Evolutionary conservation across 2,329 filamentous ascomycete genomes (phyloP).

Genomic region (Juglanconis oblonga): DNA sequence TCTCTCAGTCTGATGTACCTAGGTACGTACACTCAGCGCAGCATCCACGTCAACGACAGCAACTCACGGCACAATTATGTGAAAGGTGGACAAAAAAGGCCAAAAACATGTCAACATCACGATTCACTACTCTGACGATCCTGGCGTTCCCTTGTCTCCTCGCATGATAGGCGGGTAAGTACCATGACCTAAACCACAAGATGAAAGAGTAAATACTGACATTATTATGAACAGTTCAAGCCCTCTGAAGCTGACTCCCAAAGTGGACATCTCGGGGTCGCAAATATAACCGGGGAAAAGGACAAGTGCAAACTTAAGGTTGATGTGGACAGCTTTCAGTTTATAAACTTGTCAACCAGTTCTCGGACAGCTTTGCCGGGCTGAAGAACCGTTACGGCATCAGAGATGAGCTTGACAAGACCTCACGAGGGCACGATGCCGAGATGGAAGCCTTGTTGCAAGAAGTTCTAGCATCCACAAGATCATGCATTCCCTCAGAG

Average conservation of each 20-base stretch:
- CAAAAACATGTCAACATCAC: neutral
- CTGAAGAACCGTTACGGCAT: conserved; percentile 8
- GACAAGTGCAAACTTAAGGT: neutral
- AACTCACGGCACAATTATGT: neutral
- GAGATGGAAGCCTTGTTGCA: conserved; percentile 4
- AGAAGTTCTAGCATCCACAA: neutral
- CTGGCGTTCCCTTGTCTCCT: neutral
- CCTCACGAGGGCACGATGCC: neutral
- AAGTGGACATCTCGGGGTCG: neutral
- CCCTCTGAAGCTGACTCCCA: neutral
- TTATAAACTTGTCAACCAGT: conserved; percentile 1
- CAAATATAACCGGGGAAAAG: conserved; percentile 6
- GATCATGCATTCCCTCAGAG: neutral
- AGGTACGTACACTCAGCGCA: neutral
- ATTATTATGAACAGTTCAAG: neutral
- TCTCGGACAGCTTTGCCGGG: neutral
- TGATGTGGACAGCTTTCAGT: conserved; percentile 3
- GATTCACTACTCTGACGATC: neutral
- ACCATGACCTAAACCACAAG: neutral
- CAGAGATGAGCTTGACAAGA: neutral
- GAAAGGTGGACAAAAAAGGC: neutral
- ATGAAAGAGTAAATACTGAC: neutral
- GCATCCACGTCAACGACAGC: neutral
- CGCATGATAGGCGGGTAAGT: neutral
- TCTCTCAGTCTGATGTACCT: neutral